These are phyloP conservation scores for Thalassiosira hispida DNA, from an alignment of 352 stramenopile species.

Conservation along the genomic window DNA sequence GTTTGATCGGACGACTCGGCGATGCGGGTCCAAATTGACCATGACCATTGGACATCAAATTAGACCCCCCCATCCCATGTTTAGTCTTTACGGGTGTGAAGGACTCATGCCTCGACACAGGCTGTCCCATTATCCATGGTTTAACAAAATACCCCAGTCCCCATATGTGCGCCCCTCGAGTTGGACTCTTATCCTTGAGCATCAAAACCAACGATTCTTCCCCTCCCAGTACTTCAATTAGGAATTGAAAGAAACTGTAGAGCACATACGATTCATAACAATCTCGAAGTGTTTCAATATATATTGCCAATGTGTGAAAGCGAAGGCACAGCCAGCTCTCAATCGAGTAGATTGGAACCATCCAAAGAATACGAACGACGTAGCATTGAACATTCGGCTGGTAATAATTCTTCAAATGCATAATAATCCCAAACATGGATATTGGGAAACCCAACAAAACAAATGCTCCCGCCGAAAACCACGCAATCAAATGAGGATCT, in stretches of 20 bases:
- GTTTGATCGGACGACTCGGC: slow-evolving; percentile 53
- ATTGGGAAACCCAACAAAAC: slow-evolving; percentile 87
- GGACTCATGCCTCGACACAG: slow-evolving; percentile 44
- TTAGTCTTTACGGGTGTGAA: slow-evolving; percentile 37
- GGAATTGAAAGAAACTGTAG: slow-evolving; percentile 88
- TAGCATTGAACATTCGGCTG: slow-evolving; percentile 87
- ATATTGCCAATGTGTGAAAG: slow-evolving; percentile 91
- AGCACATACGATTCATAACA: slow-evolving; percentile 90
- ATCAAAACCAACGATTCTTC: slow-evolving; percentile 84
- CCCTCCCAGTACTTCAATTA: slow-evolving; percentile 86
- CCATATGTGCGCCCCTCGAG: slow-evolving; percentile 80
- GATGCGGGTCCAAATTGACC: background rate
- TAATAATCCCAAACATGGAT: slow-evolving; percentile 83
- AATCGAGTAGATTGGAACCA: slow-evolving; percentile 98
- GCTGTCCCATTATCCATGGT: slow-evolving; percentile 85
- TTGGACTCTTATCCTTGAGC: slow-evolving; percentile 86
- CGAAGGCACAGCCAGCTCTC: slow-evolving; percentile 96
- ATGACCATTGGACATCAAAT: slow-evolving; percentile 15
- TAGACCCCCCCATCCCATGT: background rate
- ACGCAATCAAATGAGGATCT: slow-evolving; percentile 84
- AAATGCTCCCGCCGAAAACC: slow-evolving; percentile 85
- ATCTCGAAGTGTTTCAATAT: slow-evolving; percentile 88
- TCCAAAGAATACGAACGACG: slow-evolving; percentile 97
- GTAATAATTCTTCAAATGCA: slow-evolving; percentile 87
- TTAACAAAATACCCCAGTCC: slow-evolving; percentile 81